Base-by-base conservation (phyloP, 2,329 filamentous ascomycete genomes). In the Fusarium sp. region DNA sequence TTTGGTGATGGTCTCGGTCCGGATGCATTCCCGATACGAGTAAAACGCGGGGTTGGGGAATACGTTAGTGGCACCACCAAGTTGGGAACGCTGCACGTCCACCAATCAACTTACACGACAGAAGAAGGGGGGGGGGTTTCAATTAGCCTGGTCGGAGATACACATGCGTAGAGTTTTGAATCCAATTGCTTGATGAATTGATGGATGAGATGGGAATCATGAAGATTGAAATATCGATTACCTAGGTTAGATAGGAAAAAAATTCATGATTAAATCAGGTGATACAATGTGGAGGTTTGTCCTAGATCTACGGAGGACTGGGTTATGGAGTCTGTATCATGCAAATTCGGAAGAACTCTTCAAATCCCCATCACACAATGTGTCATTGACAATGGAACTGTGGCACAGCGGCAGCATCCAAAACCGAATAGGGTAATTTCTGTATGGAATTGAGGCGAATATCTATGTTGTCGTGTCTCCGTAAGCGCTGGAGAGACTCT, bases 21-120 rank as follows among this genome's bases (percentile, higher is more conserved):
- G 63, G 62, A 53, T 63, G 48, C 38, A 55, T 58, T 48, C 57
- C 66, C 63, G 63, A 47, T 38, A 31, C 20, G 54, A 60, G 57
- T 57, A 69, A 67, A 69, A 67, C 58, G 68, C 62, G 68, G 70
- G 66, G 66, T 65, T 56, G 48, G 53, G 31, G 31, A n/a, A n/a
- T 18, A 33, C 15, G 16, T 24, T n/a, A 23, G 54, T 50, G 29
- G 60, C 62, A 50, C 59, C 49, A 63, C 38, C 39, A 54, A 20
- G 50, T 37, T 59, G 46, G 64, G 52, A 62, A 64, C 52, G 54
- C 15, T 42, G 31, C 46, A 41, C 49, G 15, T 57, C 67, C 71
- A 66, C 72, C 72, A 75, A 75, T 75, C 73, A 75, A 75, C 73
- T 75, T 75, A 75, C 73, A 75, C 61, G 71, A 63, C 62, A 31